Conservation (phyloP, 352 stramenopile genomes). For the Globisporangium paddicum region DNA sequence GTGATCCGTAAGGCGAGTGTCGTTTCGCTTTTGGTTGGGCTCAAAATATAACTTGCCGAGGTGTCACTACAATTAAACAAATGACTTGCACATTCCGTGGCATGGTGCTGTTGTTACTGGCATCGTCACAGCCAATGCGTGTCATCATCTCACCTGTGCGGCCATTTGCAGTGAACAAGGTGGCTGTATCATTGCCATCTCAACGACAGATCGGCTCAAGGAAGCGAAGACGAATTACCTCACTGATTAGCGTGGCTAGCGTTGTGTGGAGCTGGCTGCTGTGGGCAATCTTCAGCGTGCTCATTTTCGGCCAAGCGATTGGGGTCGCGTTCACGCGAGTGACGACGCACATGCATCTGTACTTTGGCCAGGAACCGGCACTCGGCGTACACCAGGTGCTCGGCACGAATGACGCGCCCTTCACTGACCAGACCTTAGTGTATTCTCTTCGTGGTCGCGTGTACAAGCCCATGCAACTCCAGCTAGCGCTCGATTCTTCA, state of each 20-base stretch:
- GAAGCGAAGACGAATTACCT: neutral
- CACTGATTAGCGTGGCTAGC: neutral
- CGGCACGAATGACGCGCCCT: constrained; percentile 34
- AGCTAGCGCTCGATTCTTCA: no score
- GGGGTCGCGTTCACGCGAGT: neutral
- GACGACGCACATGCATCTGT: neutral
- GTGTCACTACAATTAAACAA: no score
- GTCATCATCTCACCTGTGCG: neutral
- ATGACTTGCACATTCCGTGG: no score
- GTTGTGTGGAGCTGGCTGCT: neutral
- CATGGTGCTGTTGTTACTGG: no score
- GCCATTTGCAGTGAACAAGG: no score
- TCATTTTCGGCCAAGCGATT: neutral
- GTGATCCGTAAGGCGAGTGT: no score
- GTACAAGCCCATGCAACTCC: constrained; percentile 16
- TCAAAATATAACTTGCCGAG: no score
- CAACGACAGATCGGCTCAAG: no score
- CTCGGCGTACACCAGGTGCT: constrained; percentile 14
- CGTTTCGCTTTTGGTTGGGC: no score
- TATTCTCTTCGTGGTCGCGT: constrained; percentile 20
- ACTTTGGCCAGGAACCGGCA: constrained; percentile 11
- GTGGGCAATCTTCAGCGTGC: neutral
- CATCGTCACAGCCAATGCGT: no score
- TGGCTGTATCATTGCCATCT: no score
- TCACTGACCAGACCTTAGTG: constrained; percentile 30